Base-by-base conservation (phyloP, 129 eudicot genomes). In the Cynara cardunculus region DNA sequence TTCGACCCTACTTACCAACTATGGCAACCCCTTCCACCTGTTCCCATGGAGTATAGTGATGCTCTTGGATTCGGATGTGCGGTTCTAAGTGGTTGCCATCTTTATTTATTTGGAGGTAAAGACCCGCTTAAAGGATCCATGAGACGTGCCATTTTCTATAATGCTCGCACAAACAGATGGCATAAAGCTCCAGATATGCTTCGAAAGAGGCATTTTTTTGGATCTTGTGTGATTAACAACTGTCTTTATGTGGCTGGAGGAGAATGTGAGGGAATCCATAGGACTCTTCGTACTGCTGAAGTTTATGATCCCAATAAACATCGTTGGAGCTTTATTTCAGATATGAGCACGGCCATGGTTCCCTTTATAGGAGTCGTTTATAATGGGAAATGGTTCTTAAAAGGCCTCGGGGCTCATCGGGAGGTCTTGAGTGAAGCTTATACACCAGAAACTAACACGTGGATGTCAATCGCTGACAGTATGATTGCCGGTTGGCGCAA, bases 201-300 rank as follows among this genome's bases (percentile, higher is more conserved):
- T 25, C 80, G 97, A 34, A 94, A 84, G 56, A 84, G 98, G 0
- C 96, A 94, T 78, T 90, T 91, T 77, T 90, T 89, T 61, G 99
- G 99, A 14, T 95, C 96, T 8, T 94, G 97, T 81, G 98, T 94
- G 66, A 90, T 94, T 16, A 91, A 94, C 76, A 94, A 94, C 77
- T 92, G 97, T 37, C 94, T 94, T 72, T 94, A 92, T 62, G 97
- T 94, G 81, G 98, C 98, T 5, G 98, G 98, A 49, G 98, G 98
- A 44, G 98, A 94, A 81, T 94, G 96, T 81, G 98, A 94, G 56
- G 97, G 98, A 37, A 85, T 86, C 25, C 94, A 90, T 12, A 82
- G 98, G 81, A 83, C 98, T 34, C 93, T 94, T 32, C 90, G 98
- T 3, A 83, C 97, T 2, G 98, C 89, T 81, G 98, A 94, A 76